Conservation (phyloP, 2,329 filamentous ascomycete species). For the Colletotrichum sp. region DNA sequence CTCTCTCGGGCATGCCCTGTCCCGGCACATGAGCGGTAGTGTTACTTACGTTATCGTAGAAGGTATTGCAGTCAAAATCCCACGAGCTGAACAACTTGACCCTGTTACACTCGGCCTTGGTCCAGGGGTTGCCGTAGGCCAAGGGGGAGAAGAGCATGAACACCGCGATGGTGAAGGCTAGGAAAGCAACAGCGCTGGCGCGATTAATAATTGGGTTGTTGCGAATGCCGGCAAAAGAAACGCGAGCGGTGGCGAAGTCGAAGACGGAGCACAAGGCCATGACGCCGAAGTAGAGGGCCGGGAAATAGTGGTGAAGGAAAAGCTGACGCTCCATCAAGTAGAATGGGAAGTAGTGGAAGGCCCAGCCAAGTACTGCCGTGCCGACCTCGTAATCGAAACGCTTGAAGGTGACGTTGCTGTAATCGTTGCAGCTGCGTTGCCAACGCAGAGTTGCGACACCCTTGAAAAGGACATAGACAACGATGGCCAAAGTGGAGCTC, state of each 20-base stretch:
- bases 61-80: constrained; percentile 99
- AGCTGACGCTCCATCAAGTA: constrained; percentile 98
- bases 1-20: constrained; percentile 36
- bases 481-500: constrained; percentile 80
- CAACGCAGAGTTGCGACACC: constrained; percentile 86
- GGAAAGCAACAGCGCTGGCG: constrained; percentile 73
- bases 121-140: constrained; percentile 94
- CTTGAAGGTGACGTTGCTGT: constrained; percentile 82
- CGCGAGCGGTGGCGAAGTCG: constrained; percentile 81
- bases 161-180: constrained; percentile 74
- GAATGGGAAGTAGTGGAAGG: constrained; percentile 98
- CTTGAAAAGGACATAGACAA: constrained; percentile 83
- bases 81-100: constrained; percentile 88
- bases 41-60: constrained; percentile 80
- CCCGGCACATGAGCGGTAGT: constrained; percentile 37
- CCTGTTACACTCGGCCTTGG: constrained; percentile 81
- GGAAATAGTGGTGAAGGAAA: constrained; percentile 98
- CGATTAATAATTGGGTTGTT: constrained; percentile 77
- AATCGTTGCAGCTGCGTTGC: constrained; percentile 93
- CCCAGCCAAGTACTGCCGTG: constrained; percentile 89
- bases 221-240: constrained; percentile 70
- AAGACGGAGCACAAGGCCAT: constrained; percentile 88
- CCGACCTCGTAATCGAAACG: constrained; percentile 98
- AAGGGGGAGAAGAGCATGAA: constrained; percentile 90
- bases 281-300: constrained; percentile 93